A percentile compares a stretch with the other conserved stretches of the same genome.
Conservation (phyloP, 2,329 filamentous ascomycete genomes). For the Xylariales sp. region DNA sequence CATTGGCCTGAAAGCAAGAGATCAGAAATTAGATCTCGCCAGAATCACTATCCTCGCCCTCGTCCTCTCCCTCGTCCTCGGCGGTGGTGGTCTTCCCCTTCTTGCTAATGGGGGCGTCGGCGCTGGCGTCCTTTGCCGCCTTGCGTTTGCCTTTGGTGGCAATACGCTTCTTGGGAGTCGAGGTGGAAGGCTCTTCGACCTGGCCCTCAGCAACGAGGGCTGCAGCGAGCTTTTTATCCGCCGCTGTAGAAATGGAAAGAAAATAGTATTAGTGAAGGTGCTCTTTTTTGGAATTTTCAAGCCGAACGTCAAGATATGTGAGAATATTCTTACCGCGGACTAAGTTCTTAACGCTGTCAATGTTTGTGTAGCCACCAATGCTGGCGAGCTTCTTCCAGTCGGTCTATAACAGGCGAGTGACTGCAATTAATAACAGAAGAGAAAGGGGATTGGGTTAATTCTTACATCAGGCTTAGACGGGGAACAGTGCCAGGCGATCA, state of each 20-base stretch:
- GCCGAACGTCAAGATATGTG: neutral
- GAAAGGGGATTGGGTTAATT: neutral
- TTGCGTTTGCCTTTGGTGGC: conserved; percentile 6
- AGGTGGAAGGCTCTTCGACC: too few relatives aligned
- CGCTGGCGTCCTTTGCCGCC: neutral
- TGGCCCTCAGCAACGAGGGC: too few relatives aligned
- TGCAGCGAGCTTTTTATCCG: conserved; percentile 20
- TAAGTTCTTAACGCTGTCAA: conserved; percentile 33
- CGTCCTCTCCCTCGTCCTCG: neutral
- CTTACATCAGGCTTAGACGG: conserved; percentile 36
- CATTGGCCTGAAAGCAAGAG: neutral
- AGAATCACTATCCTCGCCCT: neutral
- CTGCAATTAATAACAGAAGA: neutral
- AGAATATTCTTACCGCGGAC: conserved; percentile 31
- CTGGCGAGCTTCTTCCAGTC: conserved; percentile 39
- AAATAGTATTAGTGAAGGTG: too few relatives aligned
- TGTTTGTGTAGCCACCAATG: conserved; percentile 40
- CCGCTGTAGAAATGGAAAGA: neutral
- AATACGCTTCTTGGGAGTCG: neutral
- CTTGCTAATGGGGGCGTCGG: neutral
- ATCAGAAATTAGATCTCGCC: neutral
- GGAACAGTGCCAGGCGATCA: conserved; percentile 39
- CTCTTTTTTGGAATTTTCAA: too few relatives aligned
- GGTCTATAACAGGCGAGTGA: conserved; percentile 32
- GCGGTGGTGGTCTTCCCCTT: neutral